phyloP scores from a whole-genome alignment of 257 asterid genomes.

The Verbascum thapsus region DNA sequence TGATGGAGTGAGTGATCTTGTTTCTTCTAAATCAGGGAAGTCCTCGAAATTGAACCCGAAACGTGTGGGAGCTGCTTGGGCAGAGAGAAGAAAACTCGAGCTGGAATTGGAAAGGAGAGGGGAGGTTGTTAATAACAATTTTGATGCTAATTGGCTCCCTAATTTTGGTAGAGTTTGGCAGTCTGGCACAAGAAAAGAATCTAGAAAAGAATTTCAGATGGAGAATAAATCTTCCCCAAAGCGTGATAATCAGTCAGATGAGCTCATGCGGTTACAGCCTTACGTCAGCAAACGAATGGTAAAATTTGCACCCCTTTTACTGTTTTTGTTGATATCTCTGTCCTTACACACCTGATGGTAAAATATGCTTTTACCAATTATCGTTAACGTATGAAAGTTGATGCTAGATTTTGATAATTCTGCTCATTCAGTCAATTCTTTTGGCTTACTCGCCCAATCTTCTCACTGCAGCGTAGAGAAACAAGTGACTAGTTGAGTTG shows the following conservation, averaged over 20 bases:
- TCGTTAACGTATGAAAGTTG: too few relatives aligned
- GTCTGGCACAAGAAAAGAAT: conserved; percentile 84
- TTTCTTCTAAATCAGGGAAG: conserved; percentile 44
- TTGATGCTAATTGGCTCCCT: conserved; percentile 86
- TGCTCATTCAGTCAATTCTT: neutral
- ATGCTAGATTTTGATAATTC: too few relatives aligned
- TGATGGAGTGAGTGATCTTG: conserved; percentile 33
- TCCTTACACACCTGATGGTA: neutral
- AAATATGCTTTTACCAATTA: neutral
- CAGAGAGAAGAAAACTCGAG: conserved; percentile 89
- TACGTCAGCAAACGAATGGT: conserved; percentile 92
- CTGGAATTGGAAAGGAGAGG: conserved; percentile 84
- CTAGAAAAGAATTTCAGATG: conserved; percentile 70
- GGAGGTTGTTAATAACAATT: conserved; percentile 44
- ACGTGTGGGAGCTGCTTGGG: conserved; percentile 99
- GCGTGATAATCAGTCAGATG: conserved; percentile 47
- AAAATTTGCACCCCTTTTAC: conserved; percentile 10
- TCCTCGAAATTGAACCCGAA: conserved; percentile 78
- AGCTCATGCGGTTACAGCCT: conserved; percentile 62
- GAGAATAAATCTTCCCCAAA: conserved; percentile 43
- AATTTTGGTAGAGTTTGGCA: conserved; percentile 98
- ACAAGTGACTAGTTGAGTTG: conserved; percentile 17
- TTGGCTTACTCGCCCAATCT: conserved; percentile 9
- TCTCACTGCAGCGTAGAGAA: conserved; percentile 47
- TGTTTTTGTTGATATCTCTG: neutral